Conservation (phyloP, 306 rosid species). For the Quillaja saponaria region DNA sequence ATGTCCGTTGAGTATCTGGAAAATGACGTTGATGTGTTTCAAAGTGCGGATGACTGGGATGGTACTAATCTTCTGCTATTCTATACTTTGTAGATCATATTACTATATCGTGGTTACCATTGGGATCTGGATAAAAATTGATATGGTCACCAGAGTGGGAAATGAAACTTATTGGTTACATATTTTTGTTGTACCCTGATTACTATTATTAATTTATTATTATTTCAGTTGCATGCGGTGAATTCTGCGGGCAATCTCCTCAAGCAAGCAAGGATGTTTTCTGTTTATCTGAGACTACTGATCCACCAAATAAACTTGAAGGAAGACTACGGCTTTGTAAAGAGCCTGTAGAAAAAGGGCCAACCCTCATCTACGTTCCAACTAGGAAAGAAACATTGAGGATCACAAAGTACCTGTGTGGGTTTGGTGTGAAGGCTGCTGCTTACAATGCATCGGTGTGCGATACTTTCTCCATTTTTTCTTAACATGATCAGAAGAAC, state of each 20-base stretch:
- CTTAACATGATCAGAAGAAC: constrained; percentile 23
- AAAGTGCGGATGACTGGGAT: constrained; percentile 72
- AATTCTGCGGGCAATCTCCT: constrained; percentile 58
- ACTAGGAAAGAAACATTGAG: constrained; percentile 78
- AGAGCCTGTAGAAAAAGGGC: constrained; percentile 64
- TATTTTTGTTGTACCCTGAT: too few species aligned
- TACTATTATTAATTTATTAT: too few species aligned
- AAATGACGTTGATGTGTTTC: constrained; percentile 68
- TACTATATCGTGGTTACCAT: too few species aligned
- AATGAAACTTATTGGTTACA: too few species aligned
- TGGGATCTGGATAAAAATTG: too few species aligned
- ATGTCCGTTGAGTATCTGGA: constrained; percentile 80
- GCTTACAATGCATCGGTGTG: constrained; percentile 89
- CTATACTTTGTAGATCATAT: too few species aligned
- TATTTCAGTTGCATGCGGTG: constrained; percentile 64
- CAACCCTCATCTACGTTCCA: constrained; percentile 79
- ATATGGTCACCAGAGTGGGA: too few species aligned
- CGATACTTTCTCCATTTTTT: constrained; percentile 17
- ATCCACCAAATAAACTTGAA: constrained; percentile 48
- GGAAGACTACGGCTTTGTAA: constrained; percentile 43
- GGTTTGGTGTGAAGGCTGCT: constrained; percentile 83
- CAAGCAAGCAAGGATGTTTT: constrained; percentile 30
- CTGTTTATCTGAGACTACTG: constrained; percentile 32
- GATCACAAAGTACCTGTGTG: constrained; percentile 64
- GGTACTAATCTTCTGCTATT: constrained; percentile 51